Evolutionary conservation across 208 protist species (phyloP), one percentile per base, ranked within the genome.

Genomic region (Angomonas desouzai): DNA sequence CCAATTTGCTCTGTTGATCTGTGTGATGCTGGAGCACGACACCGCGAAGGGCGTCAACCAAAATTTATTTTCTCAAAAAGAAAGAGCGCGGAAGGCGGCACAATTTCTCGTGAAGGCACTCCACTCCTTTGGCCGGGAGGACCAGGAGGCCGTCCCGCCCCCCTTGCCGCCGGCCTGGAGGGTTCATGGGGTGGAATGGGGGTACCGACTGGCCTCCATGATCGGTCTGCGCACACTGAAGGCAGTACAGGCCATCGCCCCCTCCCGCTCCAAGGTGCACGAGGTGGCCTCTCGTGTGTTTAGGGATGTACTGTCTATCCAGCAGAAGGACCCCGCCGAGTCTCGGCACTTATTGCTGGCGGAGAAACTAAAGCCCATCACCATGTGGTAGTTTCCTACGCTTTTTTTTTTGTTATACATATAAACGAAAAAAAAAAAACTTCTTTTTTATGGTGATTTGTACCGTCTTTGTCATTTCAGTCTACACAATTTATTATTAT

Each of bases 1-100:
- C 45, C 81, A 88, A 63, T 56, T 78, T 47, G 81, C 75, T 16
- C 68, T 88, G 13, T 66, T 74, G 29, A 68, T 61, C 40, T 72
- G 67, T 51, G 74, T 71, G 13, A 68, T 72, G 61, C 63, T 74
- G 43, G 76, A 85, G 55, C 56, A 20, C 28, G 23, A 57, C 25
- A 34, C 51, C 3, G 6, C 10, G 9, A 9, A 11, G 28, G n/a
- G 51, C 6, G 6, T 13, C 6, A 51, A 13, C 6, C 45, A 23
- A 51, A 23, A 51, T 16, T 51, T 51, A 23, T 51, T 51, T 23
- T 23, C 10, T 16, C 9, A 51, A 23, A 51, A 51, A 23, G 45
- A 51, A 16, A 23, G 16, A 2, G 36, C 59, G 43, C 30, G 57
- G 38, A 18, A 36, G 1, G 36, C 22, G 18, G 34, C 51, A 27